Percentiles rank a stretch among this genome's conserved stretches.
Evolutionary conservation across 192 early-diverging fungal genomes (phyloP).

Genomic region (Coemansia pectinata): DNA sequence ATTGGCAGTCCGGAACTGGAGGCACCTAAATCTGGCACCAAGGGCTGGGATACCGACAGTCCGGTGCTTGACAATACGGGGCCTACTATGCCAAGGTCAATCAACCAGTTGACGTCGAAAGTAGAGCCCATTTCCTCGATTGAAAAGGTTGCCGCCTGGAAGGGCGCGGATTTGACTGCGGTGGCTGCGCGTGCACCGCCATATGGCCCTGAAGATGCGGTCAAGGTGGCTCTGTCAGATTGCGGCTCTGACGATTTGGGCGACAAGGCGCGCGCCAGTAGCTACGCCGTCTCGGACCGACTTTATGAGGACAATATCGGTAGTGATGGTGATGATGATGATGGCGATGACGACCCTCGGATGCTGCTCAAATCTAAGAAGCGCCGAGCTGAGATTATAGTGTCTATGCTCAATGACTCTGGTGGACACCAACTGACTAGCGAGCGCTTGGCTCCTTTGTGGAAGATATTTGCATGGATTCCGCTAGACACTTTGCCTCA

Average conservation of each 20-base stretch:
- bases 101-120: constrained; percentile 16
- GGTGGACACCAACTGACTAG: constrained; percentile 11
- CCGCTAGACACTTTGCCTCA: constrained; percentile 20
- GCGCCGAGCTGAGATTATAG: constrained; percentile 2
- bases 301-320: not conserved
- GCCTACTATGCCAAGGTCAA: constrained; percentile 31
- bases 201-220: not conserved
- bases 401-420: constrained; percentile 5
- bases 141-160: constrained; percentile 34
- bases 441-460: constrained; percentile 22
- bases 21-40: not conserved
- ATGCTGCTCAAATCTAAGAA: constrained; percentile 10
- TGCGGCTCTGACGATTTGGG: not conserved
- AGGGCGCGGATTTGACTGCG: not conserved
- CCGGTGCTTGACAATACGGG: not conserved
- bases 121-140: not conserved
- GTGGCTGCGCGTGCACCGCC: not conserved
- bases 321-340: constrained; percentile 19
- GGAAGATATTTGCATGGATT: constrained; percentile 39
- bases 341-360: constrained; percentile 8
- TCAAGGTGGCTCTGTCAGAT: not conserved
- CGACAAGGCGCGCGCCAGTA: not conserved
- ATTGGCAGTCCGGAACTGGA: not conserved
- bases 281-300: not conserved
- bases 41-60: not conserved